phyloP scores from a whole-genome alignment of 495 filamentous ascomycete genomes.

The Neurospora sp. region DNA sequence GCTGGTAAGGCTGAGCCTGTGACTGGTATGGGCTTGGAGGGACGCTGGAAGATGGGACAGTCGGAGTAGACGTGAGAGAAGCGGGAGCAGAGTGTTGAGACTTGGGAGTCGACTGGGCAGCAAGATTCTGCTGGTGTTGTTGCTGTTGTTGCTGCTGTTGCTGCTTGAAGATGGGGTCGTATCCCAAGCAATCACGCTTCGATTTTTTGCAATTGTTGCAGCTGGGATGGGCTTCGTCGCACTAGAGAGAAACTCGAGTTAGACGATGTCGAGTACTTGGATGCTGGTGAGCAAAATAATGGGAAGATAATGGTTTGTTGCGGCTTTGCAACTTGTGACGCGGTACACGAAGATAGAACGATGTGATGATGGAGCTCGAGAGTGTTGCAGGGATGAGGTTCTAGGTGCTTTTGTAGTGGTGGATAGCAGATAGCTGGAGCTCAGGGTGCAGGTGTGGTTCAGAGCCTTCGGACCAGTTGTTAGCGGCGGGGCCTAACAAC shows the following conservation, averaged over 20 bases:
- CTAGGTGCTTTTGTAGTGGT: not conserved
- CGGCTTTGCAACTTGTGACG: not conserved
- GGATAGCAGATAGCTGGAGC: not conserved
- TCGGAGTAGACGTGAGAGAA: conserved; percentile 18
- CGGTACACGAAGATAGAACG: not conserved
- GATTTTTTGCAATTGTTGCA: conserved; percentile 98
- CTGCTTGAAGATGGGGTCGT: conserved; percentile 96
- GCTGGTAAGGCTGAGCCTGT: conserved; percentile 21
- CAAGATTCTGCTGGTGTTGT: conserved; percentile 16
- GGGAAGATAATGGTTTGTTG: not conserved
- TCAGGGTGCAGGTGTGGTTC: not conserved
- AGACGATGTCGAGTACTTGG: not conserved
- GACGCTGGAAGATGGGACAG: conserved; percentile 16
- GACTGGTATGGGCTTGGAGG: conserved; percentile 25
- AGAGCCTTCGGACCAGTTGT: not conserved
- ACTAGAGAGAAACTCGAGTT: conserved; percentile 43
- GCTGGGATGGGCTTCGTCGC: conserved; percentile 88
- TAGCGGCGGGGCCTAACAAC: not conserved
- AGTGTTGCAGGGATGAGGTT: not conserved
- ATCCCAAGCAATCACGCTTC: conserved; percentile 92
- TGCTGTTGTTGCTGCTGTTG: conserved; percentile 45
- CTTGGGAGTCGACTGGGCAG: conserved; percentile 19
- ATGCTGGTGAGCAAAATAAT: not conserved
- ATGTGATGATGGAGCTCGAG: not conserved
- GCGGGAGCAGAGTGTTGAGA: conserved; percentile 13